Base-by-base conservation (phyloP, 345 rosid genomes). In the Camelina neglecta region DNA sequence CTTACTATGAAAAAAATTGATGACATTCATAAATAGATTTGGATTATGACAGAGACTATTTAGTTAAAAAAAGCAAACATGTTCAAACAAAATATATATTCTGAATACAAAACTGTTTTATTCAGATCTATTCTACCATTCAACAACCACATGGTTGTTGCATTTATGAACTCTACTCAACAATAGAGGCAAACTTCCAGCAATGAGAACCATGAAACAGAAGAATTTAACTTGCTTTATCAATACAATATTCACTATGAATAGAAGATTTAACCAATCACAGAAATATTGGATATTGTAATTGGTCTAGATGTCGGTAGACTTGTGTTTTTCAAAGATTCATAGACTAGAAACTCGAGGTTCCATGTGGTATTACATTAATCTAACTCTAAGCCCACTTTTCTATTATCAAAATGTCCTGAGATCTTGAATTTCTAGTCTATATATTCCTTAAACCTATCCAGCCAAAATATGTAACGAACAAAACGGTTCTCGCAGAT, bases 81-180 rank as follows among this genome's bases (percentile, higher is more conserved):
- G 58, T 49, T n/a, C 44, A 77, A 65, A 77, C 16, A 77, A 77
- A 58, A 71, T 57, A 64, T 57, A 26, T 70, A 76, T 21, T 72
- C 57, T 47, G 23, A 44, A 20, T 56, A n/a, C 5, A 64, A 39
- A 54, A 39, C 44, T 21, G 64, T 11, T 55, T 56, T 56, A 3
- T 59, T 50, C 42, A 60, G 73, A 72, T 78, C 69, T 57, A 66
- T 53, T 78, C 69, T 73, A 77, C 72, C 61, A 51, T 13, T 72
- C 69, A 77, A 60, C 84, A 66, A 77, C 79, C 70, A 74, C 71
- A 73, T 73, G 75, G 69, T 60, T 16, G 60, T 54, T 72, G 72
- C 48, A 77, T 81, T 81, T 53, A 81, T 77, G 78, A 72, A 41
- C 77, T 77, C 76, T 78, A 59, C 56, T 65, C 21, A 59, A 12